These are phyloP conservation scores for Urochloa ruziziensis DNA, from an alignment of 176 grass and related monocot genomes.

Conservation along the genomic window DNA sequence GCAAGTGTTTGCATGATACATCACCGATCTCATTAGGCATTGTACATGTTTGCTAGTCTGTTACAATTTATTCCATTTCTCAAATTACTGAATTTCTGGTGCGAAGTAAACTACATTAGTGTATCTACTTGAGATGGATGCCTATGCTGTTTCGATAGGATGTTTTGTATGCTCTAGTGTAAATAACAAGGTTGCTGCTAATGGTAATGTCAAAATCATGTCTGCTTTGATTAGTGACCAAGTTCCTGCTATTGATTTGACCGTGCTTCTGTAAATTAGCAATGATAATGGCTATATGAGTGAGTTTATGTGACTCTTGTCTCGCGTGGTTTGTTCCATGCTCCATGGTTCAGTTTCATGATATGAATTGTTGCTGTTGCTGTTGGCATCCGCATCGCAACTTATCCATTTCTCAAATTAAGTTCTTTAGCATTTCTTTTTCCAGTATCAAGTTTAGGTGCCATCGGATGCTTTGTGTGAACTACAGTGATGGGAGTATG, in stretches of 20 bases:
- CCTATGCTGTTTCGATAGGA: background rate
- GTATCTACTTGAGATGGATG: background rate
- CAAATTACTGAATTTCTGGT: background rate
- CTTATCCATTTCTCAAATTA: background rate
- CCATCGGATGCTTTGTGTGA: background rate
- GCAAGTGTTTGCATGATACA: background rate
- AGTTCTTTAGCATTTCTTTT: background rate
- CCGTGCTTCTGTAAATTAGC: background rate
- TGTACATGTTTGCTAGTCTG: background rate
- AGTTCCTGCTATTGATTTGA: background rate
- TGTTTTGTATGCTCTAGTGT: background rate
- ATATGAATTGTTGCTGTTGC: too few species aligned
- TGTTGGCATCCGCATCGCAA: too few species aligned
- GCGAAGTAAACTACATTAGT: background rate
- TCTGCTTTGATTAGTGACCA: background rate
- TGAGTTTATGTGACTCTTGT: background rate
- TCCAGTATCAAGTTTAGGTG: background rate
- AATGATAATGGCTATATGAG: background rate
- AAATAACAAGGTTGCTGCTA: background rate
- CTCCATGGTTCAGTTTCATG: too few species aligned
- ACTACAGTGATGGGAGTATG: background rate
- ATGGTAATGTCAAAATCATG: background rate
- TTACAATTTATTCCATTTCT: background rate
- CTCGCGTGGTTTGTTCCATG: too few species aligned
- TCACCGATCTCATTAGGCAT: background rate